phyloP scores from a whole-genome alignment of 1,139 yeast species.

The Magnusiomyces tetraspermus region DNA sequence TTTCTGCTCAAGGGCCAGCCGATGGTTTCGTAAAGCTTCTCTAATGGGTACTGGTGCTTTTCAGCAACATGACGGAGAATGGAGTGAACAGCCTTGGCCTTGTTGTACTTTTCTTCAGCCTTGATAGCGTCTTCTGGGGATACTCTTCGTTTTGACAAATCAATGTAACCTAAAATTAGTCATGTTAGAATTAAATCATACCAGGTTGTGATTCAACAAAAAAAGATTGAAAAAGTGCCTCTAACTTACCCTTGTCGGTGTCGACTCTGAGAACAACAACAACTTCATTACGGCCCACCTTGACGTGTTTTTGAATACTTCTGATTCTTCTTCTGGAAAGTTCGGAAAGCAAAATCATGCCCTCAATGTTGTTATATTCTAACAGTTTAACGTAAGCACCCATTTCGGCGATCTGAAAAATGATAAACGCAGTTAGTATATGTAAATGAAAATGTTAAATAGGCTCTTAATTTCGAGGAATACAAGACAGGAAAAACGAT shows the following conservation, averaged over 20 bases:
- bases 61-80: slow-evolving; percentile 97
- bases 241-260: slow-evolving; percentile 80
- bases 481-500: too few species aligned
- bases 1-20: slow-evolving; percentile 98
- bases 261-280: slow-evolving; percentile 98
- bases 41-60: slow-evolving; percentile 75
- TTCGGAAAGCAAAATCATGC: slow-evolving; percentile 94
- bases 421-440: too few species aligned
- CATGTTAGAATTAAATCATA: not conserved
- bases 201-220: not conserved
- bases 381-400: slow-evolving; percentile 60
- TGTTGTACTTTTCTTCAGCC: slow-evolving; percentile 96
- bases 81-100: slow-evolving; percentile 94
- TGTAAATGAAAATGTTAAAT: too few species aligned
- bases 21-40: slow-evolving; percentile 71
- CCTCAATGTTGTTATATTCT: slow-evolving; percentile 97
- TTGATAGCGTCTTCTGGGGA: slow-evolving; percentile 95
- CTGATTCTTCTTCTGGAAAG: slow-evolving; percentile 97
- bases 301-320: slow-evolving; percentile 91
- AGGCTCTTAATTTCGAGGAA: too few species aligned
- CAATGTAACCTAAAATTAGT: slow-evolving; percentile 48
- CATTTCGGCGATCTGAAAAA: slow-evolving; percentile 29
- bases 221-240: too few species aligned
- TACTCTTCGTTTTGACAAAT: slow-evolving; percentile 93
- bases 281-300: slow-evolving; percentile 97